These are phyloP conservation scores for Artemisia tridentata DNA, from an alignment of 129 eudicot species.

Conservation along the genomic window DNA sequence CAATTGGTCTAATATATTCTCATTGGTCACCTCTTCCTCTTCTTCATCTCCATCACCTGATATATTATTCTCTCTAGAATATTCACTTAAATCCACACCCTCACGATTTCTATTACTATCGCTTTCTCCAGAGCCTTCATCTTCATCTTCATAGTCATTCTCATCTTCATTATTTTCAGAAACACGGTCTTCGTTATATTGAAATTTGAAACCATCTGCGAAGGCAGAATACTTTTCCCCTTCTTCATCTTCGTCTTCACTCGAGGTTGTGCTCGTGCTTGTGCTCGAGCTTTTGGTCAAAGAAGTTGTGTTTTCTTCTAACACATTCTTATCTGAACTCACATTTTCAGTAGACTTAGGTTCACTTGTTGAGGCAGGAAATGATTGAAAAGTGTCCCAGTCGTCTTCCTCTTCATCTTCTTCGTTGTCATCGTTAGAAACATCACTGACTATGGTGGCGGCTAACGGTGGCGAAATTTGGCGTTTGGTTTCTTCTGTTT, in stretches of 20 bases:
- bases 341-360: conserved; percentile 21
- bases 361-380: conserved; percentile 68
- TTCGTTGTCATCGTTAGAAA: conserved; percentile 25
- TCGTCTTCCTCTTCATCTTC: conserved; percentile 50
- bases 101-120: conserved; percentile 20
- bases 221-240: conserved; percentile 22
- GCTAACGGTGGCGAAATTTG: conserved; percentile 32
- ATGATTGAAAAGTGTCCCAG: conserved; percentile 88
- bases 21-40: conserved; percentile 17
- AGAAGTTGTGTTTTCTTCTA: conserved; percentile 25
- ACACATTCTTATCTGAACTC: conserved; percentile 14
- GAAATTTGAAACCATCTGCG: conserved; percentile 23
- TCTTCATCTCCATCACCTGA: conserved; percentile 24
- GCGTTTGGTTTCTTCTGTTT: conserved; percentile 42
- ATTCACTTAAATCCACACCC: conserved; percentile 13
- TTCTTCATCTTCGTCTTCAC: conserved; percentile 13
- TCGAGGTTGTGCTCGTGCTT: neutral
- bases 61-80: conserved; percentile 27
- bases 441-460: conserved; percentile 25
- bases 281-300: conserved; percentile 16
- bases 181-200: conserved; percentile 13
- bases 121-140: conserved; percentile 2
- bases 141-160: conserved; percentile 21
- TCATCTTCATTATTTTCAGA: conserved; percentile 27
- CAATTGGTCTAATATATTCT: conserved; percentile 17